Evolutionary conservation across 2,329 filamentous ascomycete genomes (phyloP), one percentile per base, ranked within the genome.

Genomic region (Cytospora paraplurivora): DNA sequence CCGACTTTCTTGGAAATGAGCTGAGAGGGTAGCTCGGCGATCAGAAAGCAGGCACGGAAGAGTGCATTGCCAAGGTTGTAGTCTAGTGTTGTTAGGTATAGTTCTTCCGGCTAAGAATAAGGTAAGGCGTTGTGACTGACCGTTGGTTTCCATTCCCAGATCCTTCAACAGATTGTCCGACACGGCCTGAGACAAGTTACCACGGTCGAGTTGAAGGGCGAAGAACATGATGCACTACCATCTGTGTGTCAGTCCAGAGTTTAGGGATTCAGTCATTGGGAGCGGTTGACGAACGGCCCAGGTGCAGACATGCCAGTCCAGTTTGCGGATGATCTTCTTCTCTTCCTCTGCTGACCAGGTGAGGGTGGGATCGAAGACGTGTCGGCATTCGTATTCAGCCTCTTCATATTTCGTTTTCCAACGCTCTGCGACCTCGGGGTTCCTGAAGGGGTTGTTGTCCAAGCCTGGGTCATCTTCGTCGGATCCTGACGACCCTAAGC

Each of bases 81-180:
- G 57, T 78, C 75, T 73, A 38, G 19, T 1, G 19, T 13, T 1
- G 44, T 47, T 4, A 47, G 44, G 21, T 21, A 47, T 4, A 21
- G 2, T 2, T 47, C n/a, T 21, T 21, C 7, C 21, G 44, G 17
- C 17, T 41, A 17, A 17, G 17, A 15, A 19, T 3, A 4, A 7
- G 41, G 17, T 1, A n/a, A 8, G 7, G 15, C 41, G n/a, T 41
- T 8, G 41, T 1, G n/a, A 63, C 61, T 17, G 66, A 77, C 76
- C 82, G 71, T 82, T 77, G 0, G 77, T 80, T 19, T 71, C 76
- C 61, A 81, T 67, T 1, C 72, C 69, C n/a, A 81, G 71, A 57
- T 86, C 87, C 67, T 73, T 76, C 5, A 90, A 74, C 74, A 89
- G 81, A 63, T 86, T 87, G 71, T 88, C 85, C 0, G 83, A 84